Conservation (phyloP, 140 eudicot genomes). For the Stevia rebaudiana region DNA sequence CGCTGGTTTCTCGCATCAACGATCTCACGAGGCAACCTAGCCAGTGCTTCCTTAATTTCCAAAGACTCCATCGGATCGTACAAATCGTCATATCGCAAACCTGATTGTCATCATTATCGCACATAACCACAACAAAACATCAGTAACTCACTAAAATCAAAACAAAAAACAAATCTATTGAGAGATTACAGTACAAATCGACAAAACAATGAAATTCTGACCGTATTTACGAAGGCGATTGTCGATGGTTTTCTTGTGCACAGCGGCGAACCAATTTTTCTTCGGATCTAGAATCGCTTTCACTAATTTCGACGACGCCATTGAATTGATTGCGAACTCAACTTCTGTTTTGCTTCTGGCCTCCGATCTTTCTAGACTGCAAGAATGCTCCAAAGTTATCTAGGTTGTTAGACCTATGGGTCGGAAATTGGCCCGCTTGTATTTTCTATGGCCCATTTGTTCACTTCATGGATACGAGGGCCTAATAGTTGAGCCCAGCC, state of each 20-base stretch:
- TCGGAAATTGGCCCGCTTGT: no score
- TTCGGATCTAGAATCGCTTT: conserved; percentile 41
- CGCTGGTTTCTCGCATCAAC: conserved; percentile 62
- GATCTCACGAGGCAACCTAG: conserved; percentile 50
- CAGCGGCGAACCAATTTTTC: conserved; percentile 42
- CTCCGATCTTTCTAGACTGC: conserved; percentile 1
- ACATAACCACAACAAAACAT: neutral
- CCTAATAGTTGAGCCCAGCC: no score
- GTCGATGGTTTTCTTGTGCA: conserved; percentile 43
- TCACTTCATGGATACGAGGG: no score
- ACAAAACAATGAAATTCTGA: neutral
- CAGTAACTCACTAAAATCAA: no score
- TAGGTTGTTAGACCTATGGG: no score
- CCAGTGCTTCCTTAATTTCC: conserved; percentile 55
- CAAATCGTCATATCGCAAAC: conserved; percentile 53
- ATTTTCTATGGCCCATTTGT: no score
- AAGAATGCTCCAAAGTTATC: neutral
- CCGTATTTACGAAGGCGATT: conserved; percentile 48
- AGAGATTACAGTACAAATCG: neutral
- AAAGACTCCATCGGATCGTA: conserved; percentile 50
- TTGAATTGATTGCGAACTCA: conserved; percentile 14
- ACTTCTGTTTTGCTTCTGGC: neutral
- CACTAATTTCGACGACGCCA: conserved; percentile 35
- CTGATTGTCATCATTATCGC: conserved; percentile 25
- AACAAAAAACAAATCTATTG: neutral